phyloP scores from a whole-genome alignment of 116 monocot species.

The Dioscorea cayenensis region DNA sequence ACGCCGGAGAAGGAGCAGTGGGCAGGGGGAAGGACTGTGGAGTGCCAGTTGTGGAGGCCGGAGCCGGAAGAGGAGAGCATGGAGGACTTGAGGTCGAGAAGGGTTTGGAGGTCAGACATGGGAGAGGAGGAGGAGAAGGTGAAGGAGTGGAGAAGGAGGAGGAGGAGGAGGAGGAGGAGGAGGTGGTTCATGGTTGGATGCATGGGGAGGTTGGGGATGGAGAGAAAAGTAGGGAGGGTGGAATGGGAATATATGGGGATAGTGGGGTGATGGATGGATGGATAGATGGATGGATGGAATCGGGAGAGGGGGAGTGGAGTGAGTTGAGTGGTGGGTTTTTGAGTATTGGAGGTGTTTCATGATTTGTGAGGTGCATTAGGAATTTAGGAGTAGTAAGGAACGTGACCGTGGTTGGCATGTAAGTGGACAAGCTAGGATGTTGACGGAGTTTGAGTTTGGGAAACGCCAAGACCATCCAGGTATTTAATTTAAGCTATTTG shows the following conservation, averaged over 20 bases:
- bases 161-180: not conserved
- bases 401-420: not conserved
- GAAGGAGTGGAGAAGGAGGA: not conserved
- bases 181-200: not conserved
- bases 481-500: no score
- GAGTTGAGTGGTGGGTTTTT: not conserved
- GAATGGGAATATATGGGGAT: not conserved
- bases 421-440: no score
- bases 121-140: constrained; percentile 8
- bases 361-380: no score
- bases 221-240: not conserved
- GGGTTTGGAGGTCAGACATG: constrained; percentile 16
- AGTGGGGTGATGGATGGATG: not conserved
- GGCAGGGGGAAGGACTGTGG: constrained; percentile 1
- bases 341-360: not conserved
- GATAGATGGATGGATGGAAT: not conserved
- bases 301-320: not conserved
- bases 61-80: constrained; percentile 22
- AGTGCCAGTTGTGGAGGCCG: constrained; percentile 61
- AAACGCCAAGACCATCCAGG: no score
- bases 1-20: constrained; percentile 81
- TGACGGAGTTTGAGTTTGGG: no score
- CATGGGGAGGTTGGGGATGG: no score
- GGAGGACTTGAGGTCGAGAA: constrained; percentile 44
- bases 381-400: not conserved